Evolutionary conservation across 257 asterid genomes (phyloP).

Genomic region (Gentiana dahurica): DNA sequence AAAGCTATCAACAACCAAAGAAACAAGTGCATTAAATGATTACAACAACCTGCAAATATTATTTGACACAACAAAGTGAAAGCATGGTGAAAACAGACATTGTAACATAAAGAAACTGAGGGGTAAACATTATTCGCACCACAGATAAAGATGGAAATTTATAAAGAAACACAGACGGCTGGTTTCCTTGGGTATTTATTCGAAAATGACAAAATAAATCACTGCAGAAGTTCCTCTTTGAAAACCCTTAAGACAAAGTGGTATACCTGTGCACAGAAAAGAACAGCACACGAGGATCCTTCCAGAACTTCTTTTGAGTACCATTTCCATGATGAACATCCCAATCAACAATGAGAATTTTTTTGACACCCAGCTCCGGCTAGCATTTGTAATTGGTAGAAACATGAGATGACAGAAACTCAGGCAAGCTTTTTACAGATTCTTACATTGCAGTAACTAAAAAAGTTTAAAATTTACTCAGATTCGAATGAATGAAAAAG

Average conservation of each 20-base stretch:
- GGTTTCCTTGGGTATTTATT: neutral
- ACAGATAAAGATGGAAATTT: too few species aligned
- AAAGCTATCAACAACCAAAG: conserved; percentile 3
- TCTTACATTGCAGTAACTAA: conserved; percentile 4
- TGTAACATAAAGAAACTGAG: too few species aligned
- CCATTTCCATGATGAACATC: conserved; percentile 99
- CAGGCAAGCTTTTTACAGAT: neutral
- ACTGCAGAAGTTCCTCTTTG: neutral
- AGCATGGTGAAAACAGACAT: too few species aligned
- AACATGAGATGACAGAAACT: conserved; percentile 1
- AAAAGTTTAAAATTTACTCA: conserved; percentile 4
- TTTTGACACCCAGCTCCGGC: conserved; percentile 70
- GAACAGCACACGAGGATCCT: conserved; percentile 82
- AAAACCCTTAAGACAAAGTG: neutral
- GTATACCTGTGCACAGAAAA: conserved; percentile 95
- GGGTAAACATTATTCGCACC: too few species aligned
- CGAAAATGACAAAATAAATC: neutral
- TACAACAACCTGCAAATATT: neutral
- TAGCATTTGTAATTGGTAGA: conserved; percentile 17
- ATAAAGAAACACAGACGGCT: too few species aligned
- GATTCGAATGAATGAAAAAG: conserved; percentile 11
- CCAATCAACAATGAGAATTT: conserved; percentile 92
- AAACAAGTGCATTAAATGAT: neutral
- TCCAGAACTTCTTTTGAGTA: conserved; percentile 84
- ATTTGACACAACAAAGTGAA: neutral